Evolutionary conservation across 2,329 filamentous ascomycete species (phyloP), one percentile per base, ranked within the genome.

Genomic region (Apiospora marii): DNA sequence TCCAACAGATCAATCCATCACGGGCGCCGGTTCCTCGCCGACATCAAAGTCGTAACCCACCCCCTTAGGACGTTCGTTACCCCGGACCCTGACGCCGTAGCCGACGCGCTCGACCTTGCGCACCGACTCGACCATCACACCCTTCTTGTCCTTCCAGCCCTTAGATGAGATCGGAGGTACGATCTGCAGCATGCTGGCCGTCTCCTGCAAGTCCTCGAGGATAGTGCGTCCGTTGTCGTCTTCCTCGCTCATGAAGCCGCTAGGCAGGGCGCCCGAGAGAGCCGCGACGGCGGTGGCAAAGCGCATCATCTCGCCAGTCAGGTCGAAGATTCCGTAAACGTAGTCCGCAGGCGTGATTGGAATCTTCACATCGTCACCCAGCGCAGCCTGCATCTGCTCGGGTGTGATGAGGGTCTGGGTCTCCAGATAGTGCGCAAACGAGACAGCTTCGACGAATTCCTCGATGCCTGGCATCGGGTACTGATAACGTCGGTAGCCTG

Each of bases 241-340:
- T 74, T 75, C 76, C 71, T 78, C 78, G 30, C 84, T 4, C 58
- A 64, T 64, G 30, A 64, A 64, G 85, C 86, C 74, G 87, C 81
- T 76, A 82, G 76, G 73, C 30, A 88, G 81, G 58, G 84, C 84
- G 19, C 92, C 93, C 10, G 86, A 92, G 6, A 95, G 93, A 0
- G 95, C 95, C 81, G 97, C 93, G 37, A 92, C 91, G 7, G 95
- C 95, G 69, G 98, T 96, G 0, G 94, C 95, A 83, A 98, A 98
- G 43, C 95, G 90, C 96, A 99, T 99, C 86, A 98, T 87, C 85
- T 99, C 96, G 51, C 96, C 96, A 1, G 95, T 95, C 77, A 98
- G 89, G 82, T 99, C 96, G 79, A 98, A 98, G 2, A 99, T 84
- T 12, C 96, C 96, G 74, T 96, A 92, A 72, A 98, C 84, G 80